These are phyloP conservation scores for Conringia planisiliqua DNA, from an alignment of 345 rosid species.

Conservation along the genomic window DNA sequence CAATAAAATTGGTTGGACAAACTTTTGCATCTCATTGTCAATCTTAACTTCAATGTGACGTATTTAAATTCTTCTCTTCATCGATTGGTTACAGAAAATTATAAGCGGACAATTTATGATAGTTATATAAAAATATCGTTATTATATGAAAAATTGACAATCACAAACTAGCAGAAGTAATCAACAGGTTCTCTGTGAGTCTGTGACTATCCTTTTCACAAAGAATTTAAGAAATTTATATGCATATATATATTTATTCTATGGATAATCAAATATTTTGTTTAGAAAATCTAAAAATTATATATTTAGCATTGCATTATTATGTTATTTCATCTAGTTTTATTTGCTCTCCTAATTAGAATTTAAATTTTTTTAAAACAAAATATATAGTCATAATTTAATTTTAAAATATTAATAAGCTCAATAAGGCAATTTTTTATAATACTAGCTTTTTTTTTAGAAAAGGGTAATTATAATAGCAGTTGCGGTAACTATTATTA, in stretches of 20 bases:
- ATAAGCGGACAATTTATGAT: background rate
- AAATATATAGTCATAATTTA: no score
- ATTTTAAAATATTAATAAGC: no score
- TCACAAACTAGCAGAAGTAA: slow-evolving; percentile 11
- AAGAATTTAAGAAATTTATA: background rate
- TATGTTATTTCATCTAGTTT: background rate
- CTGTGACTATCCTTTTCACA: slow-evolving; percentile 9
- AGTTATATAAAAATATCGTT: background rate
- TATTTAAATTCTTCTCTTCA: slow-evolving; percentile 31
- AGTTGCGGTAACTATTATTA: no score
- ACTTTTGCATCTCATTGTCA: slow-evolving; percentile 10
- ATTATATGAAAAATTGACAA: background rate
- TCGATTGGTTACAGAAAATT: slow-evolving; percentile 18
- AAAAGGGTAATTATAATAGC: no score
- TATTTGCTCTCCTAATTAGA: no score
- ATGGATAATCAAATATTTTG: background rate
- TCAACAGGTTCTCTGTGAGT: slow-evolving; percentile 15
- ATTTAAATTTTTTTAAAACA: no score
- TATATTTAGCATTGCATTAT: background rate
- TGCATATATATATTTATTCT: background rate
- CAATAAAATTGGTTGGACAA: slow-evolving; percentile 18
- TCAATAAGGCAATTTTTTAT: no score
- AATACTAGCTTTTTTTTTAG: no score
- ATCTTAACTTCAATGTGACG: slow-evolving; percentile 20
- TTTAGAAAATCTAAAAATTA: background rate